Evolutionary conservation across 768 basidiomycete genomes (phyloP), one percentile per base, ranked within the genome.

Genomic region (Chalciporus pseudorubinellus): DNA sequence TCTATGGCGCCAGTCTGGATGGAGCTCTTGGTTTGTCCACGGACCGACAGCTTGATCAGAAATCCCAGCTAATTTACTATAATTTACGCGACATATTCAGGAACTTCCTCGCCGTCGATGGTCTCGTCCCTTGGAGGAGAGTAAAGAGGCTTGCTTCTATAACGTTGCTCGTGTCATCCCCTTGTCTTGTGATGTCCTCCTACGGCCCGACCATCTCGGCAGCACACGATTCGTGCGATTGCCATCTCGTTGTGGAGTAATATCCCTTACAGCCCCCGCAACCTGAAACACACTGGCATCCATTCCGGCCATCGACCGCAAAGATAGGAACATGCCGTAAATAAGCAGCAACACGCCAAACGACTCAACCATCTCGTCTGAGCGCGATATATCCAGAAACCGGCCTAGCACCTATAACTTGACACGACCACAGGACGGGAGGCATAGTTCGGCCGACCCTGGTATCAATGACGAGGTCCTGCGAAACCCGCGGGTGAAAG

Each of bases 131-230:
- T 31, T 31, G 45, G 24, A 40, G 11, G 49, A 59, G 56, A 57
- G 62, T 68, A 62, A n/a, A 69, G 63, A 51, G 21, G 12, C 29
- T 39, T 20, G 51, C 57, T 60, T 70, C 59, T 61, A 62, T 56
- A 58, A 62, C 66, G 59, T 63, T 18, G 45, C 12, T 46, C 39
- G 45, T 61, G 54, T 55, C 49, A 65, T 51, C 50, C 39, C 38
- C 41, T 42, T 40, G 57, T 58, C 67, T 61, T 48, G 64, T 66
- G 67, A 68, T 57, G 44, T 26, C 39, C 40, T 42, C 41, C 8
- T 36, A 49, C 55, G 51, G 64, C 47, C 60, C 57, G 55, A 50
- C 38, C 9, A 20, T 45, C 48, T 44, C 14, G 39, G 39, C 39
- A 40, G 33, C 36, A 31, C 26, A 41, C n/a, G 16, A 36, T n/a